Percentiles rank a stretch among this genome's conserved stretches.
Evolutionary conservation across 2,329 filamentous ascomycete genomes (phyloP).

Genomic region (Penicillium nordicum): DNA sequence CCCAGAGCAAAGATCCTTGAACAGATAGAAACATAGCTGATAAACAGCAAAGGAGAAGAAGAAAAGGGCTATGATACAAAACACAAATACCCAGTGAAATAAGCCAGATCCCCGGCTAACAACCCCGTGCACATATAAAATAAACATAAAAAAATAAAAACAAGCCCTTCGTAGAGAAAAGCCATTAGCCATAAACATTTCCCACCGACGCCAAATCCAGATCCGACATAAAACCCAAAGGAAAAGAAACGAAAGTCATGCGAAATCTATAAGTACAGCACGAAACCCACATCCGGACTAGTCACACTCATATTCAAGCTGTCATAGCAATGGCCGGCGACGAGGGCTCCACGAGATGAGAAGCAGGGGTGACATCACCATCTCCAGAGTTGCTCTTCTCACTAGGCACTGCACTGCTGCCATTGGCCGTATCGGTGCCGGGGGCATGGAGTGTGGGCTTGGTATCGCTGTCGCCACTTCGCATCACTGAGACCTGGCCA

Average conservation of each 20-base stretch:
- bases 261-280: slow-evolving; percentile 28
- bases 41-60: neutral
- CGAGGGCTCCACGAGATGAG: slow-evolving; percentile 52
- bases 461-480: slow-evolving; percentile 53
- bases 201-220: slow-evolving; percentile 1
- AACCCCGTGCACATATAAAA: neutral
- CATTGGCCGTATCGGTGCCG: slow-evolving; percentile 20
- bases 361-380: slow-evolving; percentile 45
- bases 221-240: neutral
- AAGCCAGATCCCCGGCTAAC: neutral
- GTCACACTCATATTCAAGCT: slow-evolving; percentile 25
- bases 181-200: neutral
- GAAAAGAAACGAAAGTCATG: neutral
- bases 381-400: slow-evolving; percentile 59
- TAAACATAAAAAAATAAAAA: no score
- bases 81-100: neutral
- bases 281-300: neutral
- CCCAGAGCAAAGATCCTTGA: neutral
- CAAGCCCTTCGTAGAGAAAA: neutral
- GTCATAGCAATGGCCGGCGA: slow-evolving; percentile 45
- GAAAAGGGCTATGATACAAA: slow-evolving; percentile 9
- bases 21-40: neutral
- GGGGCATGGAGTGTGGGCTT: slow-evolving; percentile 53
- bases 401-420: slow-evolving; percentile 53
- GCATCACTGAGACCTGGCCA: slow-evolving; percentile 52